These are phyloP conservation scores for Apiospora hydei DNA, from an alignment of 2,329 filamentous ascomycete species.

Conservation along the genomic window DNA sequence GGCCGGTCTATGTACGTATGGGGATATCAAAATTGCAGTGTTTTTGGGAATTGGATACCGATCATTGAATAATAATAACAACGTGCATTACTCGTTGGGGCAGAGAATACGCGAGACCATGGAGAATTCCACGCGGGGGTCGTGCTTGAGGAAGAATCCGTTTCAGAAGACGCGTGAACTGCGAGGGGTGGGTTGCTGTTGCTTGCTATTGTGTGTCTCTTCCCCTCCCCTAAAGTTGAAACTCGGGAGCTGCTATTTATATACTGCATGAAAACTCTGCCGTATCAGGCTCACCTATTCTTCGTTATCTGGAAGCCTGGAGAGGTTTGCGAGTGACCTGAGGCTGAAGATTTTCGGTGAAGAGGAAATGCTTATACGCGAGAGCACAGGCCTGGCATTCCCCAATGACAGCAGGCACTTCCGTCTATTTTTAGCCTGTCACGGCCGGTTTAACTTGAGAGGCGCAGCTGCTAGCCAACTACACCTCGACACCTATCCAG, in stretches of 20 bases:
- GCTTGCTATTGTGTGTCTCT: neutral
- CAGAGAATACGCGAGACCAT: neutral
- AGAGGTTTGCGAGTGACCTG: neutral
- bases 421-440: constrained; percentile 19
- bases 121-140: neutral
- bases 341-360: neutral
- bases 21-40: neutral
- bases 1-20: neutral
- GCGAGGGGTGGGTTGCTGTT: neutral
- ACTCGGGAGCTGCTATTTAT: constrained; percentile 23
- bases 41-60: neutral
- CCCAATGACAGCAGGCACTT: neutral
- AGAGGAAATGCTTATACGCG: neutral
- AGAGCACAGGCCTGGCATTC: neutral
- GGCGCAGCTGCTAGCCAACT: neutral
- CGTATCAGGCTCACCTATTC: neutral
- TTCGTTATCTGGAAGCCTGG: constrained; percentile 3
- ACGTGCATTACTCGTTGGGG: constrained; percentile 10
- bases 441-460: neutral
- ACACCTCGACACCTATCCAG: neutral
- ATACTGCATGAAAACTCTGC: constrained; percentile 12
- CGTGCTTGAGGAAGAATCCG: constrained; percentile 4
- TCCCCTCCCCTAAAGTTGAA: constrained; percentile 7
- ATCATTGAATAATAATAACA: too few relatives aligned
- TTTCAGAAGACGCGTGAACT: constrained; percentile 19